Conservation (phyloP, 371 early-diverging fungal species). For the Lichtheimia ramosa region DNA sequence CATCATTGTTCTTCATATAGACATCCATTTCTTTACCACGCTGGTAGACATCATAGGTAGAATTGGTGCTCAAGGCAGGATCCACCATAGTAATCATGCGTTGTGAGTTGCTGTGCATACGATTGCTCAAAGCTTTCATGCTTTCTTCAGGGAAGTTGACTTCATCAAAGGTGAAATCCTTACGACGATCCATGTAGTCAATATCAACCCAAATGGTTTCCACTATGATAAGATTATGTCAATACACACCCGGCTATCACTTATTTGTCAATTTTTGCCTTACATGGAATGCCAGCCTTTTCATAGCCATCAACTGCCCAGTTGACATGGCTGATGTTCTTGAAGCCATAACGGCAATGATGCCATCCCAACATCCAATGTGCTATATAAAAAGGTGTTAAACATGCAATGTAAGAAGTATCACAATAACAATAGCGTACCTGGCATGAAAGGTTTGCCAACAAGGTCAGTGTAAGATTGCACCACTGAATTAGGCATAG, state of each 20-base stretch:
- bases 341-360: conserved; percentile 75
- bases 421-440: conserved; percentile 1
- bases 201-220: conserved; percentile 75
- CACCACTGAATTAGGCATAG: conserved; percentile 55
- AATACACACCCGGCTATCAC: not conserved
- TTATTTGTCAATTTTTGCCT: conserved; percentile 12
- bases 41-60: conserved; percentile 42
- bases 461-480: conserved; percentile 70
- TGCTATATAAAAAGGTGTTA: conserved; percentile 1
- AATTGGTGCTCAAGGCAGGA: conserved; percentile 43
- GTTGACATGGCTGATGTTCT: conserved; percentile 54
- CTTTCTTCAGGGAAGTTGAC: conserved; percentile 38
- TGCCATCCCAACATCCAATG: conserved; percentile 63
- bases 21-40: conserved; percentile 40
- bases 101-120: conserved; percentile 38
- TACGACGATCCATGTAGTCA: conserved; percentile 62
- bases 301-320: conserved; percentile 50
- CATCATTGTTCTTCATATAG: conserved; percentile 51
- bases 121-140: conserved; percentile 24
- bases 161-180: conserved; percentile 52
- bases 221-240: conserved; percentile 3
- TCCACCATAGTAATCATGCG: conserved; percentile 52
- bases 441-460: conserved; percentile 63
- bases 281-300: conserved; percentile 59
- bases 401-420: not conserved